Evolutionary conservation across 2,329 filamentous ascomycete species (phyloP), one percentile per base, ranked within the genome.

Genomic region (Pestalotiopsis sp.): DNA sequence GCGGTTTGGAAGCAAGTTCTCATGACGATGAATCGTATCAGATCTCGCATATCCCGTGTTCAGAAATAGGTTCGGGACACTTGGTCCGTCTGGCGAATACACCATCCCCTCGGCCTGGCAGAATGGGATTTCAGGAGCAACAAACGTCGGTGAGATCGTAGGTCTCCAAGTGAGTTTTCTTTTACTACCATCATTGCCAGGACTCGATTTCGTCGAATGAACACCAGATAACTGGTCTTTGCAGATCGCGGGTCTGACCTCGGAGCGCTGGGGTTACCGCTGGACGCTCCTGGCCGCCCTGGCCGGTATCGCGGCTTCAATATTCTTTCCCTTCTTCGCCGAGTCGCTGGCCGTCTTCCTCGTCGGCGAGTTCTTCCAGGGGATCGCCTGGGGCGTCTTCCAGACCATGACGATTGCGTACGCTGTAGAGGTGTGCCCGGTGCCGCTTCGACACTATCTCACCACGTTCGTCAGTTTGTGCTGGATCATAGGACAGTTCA

Each of bases 401-500:
- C 86, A 88, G 78, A 82, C 84, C 36, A 79, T 89, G 41, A 87
- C 86, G 71, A 86, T 89, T 70, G 90, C 90, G 0, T 93, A 93
- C 74, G 91, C 90, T 38, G 89, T 89, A 67, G 91, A 93, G 75
- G 91, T 93, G 69, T 93, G 91, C 75, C 92, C 92, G 3, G 87
- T 93, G 6, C 88, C 90, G 59, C 85, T 94, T 66, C 88, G 92
- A 70, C 91, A 91, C 17, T 88, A 87, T 71, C 76, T 88, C 68
- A 93, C 91, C 1, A 93, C 91, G 5, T 93, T 93, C 71, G 89
- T 93, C 80, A 93, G 93, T 81, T 90, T 92, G 75, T 93, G 91
- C 84, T 93, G 91, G 91, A 91, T 90, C 38, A 82, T 93, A 20
- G 92, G 92, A 20, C 91, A 93, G 78, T 83, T 91, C 68, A 90